Base-by-base conservation (phyloP, 2,329 filamentous ascomycete genomes). In the Neurospora sp. region DNA sequence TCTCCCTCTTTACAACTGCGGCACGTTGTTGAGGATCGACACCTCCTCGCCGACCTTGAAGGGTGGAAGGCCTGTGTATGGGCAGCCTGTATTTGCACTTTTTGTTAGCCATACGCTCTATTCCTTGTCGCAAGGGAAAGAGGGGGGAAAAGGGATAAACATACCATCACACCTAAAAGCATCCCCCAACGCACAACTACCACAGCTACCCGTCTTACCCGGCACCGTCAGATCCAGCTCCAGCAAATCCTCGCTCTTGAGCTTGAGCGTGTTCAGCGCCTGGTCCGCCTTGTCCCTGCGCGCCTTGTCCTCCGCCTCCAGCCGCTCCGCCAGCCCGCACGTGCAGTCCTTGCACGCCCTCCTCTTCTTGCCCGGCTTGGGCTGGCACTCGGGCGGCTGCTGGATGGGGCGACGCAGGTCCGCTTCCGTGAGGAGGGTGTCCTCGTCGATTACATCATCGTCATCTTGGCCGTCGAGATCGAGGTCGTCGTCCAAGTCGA, bases 41-140 rank as follows among this genome's bases (percentile, higher is more conserved):
- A 98, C 93, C 82, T 98, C 93, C 83, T 99, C 94, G 17, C 96
- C 96, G 3, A 93, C 93, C 84, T 97, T 97, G 85, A 99, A 99
- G 4, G 96, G 92, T 15, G 96, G 96, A 74, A 99, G 85, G 4
- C 94, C 94, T 76, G 97, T 92, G 78, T 96, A 97, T 1, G 94
- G 94, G 66, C 74, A 74, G 28, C 71, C 66, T 66, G n/a, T 33
- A 33, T 33, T 40, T 6, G 12, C 10, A 52, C 5, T 11, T 12
- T 66, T 46, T 8, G 37, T 77, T 90, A 92, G 2, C 33, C 33
- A 33, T 33, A 33, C 33, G 33, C 33, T 33, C 33, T 33, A 33
- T 33, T 33, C 4, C 33, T 33, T 6, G 33, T 33, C 33, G 33
- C 1, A 8, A 66, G 5, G 39, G 19, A 12, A 33, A 6, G 33